phyloP scores from a whole-genome alignment of 352 stramenopile genomes.

The Globisporangium polare region DNA sequence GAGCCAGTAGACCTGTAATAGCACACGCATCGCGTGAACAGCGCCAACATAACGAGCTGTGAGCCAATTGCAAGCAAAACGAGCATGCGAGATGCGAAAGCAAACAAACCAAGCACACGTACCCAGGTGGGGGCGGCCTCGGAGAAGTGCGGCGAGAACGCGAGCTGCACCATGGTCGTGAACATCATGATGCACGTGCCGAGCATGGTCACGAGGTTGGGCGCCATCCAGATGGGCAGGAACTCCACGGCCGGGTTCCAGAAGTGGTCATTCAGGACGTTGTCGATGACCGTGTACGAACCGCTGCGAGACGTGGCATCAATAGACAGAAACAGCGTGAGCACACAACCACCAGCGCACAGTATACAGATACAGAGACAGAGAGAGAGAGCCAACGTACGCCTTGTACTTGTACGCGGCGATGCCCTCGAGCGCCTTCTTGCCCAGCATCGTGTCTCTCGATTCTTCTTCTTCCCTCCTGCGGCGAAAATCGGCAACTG shows the following conservation, averaged over 20 bases:
- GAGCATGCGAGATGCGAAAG: not conserved
- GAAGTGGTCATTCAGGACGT: conserved; percentile 78
- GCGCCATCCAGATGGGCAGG: conserved; percentile 87
- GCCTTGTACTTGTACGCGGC: conserved; percentile 87
- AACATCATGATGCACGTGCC: conserved; percentile 75
- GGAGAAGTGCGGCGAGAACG: conserved; percentile 60
- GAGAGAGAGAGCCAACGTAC: conserved; percentile 34
- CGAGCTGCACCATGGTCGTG: conserved; percentile 78
- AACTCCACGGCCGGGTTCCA: conserved; percentile 84
- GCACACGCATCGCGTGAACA: not conserved
- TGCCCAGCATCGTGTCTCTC: conserved; percentile 40
- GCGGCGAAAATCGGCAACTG: conserved; percentile 2
- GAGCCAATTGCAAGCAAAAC: not conserved
- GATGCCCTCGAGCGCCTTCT: conserved; percentile 81
- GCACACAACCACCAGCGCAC: not conserved
- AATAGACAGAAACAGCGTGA: conserved; percentile 2
- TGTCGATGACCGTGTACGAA: conserved; percentile 87
- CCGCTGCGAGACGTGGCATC: conserved; percentile 34
- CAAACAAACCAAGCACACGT: not conserved
- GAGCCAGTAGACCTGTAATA: conserved; percentile 50
- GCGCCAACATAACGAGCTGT: too few species aligned
- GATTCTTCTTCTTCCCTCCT: not conserved
- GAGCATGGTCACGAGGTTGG: conserved; percentile 90
- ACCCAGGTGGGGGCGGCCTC: conserved; percentile 63
- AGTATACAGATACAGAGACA: not conserved